These are phyloP conservation scores for Postia placenta DNA, from an alignment of 768 basidiomycete genomes.

Conservation along the genomic window DNA sequence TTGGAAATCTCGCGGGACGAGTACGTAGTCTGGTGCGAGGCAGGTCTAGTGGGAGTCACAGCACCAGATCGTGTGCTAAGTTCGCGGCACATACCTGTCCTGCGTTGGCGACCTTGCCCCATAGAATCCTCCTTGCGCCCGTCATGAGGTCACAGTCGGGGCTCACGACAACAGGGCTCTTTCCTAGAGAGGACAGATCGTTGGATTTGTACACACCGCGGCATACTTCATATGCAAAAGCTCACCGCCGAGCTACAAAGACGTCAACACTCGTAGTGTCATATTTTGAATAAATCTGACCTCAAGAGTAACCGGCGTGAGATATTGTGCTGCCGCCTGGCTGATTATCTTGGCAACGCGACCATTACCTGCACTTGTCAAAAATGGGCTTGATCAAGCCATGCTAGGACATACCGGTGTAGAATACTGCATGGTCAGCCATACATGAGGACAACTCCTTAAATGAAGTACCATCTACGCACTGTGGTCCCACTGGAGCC, in stretches of 20 bases:
- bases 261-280: no score
- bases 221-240: background rate
- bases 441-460: no score
- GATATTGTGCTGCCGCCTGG: conserved; percentile 65
- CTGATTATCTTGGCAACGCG: conserved; percentile 42
- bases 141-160: conserved; percentile 55
- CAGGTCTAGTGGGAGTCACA: no score
- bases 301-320: conserved; percentile 62
- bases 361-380: conserved; percentile 26
- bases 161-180: conserved; percentile 66
- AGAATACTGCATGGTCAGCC: conserved; percentile 39
- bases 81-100: conserved; percentile 35
- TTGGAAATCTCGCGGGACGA: conserved; percentile 37
- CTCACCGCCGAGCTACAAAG: conserved; percentile 42
- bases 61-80: no score
- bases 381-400: conserved; percentile 41
- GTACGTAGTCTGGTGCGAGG: conserved; percentile 51
- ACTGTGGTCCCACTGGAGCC: conserved; percentile 63
- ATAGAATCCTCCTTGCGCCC: conserved; percentile 66
- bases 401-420: conserved; percentile 34
- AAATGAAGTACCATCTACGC: conserved; percentile 20
- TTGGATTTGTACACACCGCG: background rate
- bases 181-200: conserved; percentile 36
- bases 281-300: no score
- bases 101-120: conserved; percentile 74